Evolutionary conservation across 164 flowering plant species (phyloP).

Genomic region (grape (Vitis vinifera)): DNA sequence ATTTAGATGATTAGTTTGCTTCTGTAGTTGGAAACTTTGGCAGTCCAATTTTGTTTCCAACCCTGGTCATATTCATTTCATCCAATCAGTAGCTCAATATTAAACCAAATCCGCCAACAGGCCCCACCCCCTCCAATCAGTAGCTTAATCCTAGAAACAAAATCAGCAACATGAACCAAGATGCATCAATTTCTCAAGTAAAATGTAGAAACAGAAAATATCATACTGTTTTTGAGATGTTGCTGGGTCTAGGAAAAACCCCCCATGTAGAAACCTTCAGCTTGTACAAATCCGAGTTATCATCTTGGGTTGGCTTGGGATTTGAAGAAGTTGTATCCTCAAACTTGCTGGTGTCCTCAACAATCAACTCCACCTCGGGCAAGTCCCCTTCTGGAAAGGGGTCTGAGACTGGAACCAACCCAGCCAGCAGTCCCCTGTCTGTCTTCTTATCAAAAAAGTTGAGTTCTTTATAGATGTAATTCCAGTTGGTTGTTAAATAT

Average conservation of each 20-base stretch:
- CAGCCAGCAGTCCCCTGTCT: slow-evolving; percentile 73
- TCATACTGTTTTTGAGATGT: slow-evolving; percentile 83
- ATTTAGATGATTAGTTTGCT: no score
- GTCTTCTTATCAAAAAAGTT: slow-evolving; percentile 72
- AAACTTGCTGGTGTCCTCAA: slow-evolving; percentile 72
- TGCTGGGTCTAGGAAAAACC: slow-evolving; percentile 85
- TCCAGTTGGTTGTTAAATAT: no score
- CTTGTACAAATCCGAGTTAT: slow-evolving; percentile 58
- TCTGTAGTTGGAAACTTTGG: no score
- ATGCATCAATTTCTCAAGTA: no score
- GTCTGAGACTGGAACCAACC: slow-evolving; percentile 59
- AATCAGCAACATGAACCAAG: no score
- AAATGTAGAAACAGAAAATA: not conserved
- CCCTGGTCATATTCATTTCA: no score
- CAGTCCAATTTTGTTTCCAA: no score
- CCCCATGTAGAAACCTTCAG: slow-evolving; percentile 99
- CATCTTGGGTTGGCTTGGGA: slow-evolving; percentile 31
- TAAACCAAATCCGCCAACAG: no score
- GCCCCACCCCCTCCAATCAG: no score
- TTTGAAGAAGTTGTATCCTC: slow-evolving; percentile 23
- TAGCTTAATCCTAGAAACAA: no score
- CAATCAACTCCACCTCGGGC: slow-evolving; percentile 79
- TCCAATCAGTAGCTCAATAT: no score
- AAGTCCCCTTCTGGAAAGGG: slow-evolving; percentile 58
- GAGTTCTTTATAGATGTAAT: slow-evolving; percentile 35